Conservation (phyloP, 345 rosid genomes). For the Pistacia vera region DNA sequence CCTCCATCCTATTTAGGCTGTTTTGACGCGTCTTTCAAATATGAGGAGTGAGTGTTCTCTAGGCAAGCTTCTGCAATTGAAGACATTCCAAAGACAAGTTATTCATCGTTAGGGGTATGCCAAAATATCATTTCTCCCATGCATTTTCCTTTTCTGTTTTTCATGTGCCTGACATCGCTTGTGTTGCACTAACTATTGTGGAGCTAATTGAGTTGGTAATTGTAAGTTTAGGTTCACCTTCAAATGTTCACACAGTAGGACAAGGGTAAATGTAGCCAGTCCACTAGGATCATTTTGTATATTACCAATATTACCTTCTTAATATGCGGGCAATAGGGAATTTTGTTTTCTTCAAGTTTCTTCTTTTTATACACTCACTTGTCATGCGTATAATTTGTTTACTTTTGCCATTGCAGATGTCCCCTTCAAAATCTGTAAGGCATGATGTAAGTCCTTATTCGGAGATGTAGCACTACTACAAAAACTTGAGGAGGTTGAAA, state of each 20-base stretch:
- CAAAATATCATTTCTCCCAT: neutral
- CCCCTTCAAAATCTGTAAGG: slow-evolving; percentile 44
- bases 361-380: neutral
- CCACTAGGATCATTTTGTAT: neutral
- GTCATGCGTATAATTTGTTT: neutral
- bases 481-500: slow-evolving; percentile 68
- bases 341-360: slow-evolving; percentile 1
- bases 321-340: neutral
- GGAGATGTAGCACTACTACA: slow-evolving; percentile 52
- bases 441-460: slow-evolving; percentile 35
- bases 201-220: neutral
- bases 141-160: neutral
- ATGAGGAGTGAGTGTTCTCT: slow-evolving; percentile 58
- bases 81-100: slow-evolving; percentile 47
- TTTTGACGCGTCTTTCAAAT: slow-evolving; percentile 52
- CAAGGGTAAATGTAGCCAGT: neutral
- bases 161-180: neutral
- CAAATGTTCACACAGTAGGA: neutral
- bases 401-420: slow-evolving; percentile 38
- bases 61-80: slow-evolving; percentile 50
- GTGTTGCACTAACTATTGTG: neutral
- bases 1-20: slow-evolving; percentile 42
- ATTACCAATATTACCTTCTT: slow-evolving; percentile 4
- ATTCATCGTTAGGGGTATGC: slow-evolving; percentile 44
- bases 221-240: neutral